Evolutionary conservation across 441 rosid species (phyloP).

Genomic region (Pelargonium myrrhifolium): DNA sequence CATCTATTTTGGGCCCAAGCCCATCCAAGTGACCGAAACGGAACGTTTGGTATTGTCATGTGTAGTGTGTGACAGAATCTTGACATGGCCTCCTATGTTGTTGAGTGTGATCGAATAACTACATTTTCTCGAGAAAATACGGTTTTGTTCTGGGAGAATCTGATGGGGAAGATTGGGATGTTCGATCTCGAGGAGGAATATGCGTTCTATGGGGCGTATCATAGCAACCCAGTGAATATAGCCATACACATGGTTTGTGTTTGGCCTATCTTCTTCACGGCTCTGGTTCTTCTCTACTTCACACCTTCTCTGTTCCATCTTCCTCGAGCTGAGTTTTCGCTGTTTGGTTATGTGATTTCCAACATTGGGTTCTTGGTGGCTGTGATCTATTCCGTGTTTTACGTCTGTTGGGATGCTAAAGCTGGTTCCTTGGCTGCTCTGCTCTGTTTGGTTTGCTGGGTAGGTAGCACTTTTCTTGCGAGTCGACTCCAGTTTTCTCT

Average conservation of each 20-base stretch:
- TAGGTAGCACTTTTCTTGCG: slow-evolving; percentile 34
- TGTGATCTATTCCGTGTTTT: slow-evolving; percentile 37
- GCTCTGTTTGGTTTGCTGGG: slow-evolving; percentile 42
- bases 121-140: slow-evolving; percentile 9
- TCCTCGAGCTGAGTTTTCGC: slow-evolving; percentile 22
- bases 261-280: slow-evolving; percentile 58
- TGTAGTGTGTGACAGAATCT: too few species aligned
- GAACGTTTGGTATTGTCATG: too few species aligned
- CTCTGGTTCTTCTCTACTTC: slow-evolving; percentile 40
- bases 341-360: slow-evolving; percentile 33
- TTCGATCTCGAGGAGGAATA: slow-evolving; percentile 58
- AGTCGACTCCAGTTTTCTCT: slow-evolving; percentile 41
- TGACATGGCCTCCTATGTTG: too few species aligned
- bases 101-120: too few species aligned
- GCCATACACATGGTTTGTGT: slow-evolving; percentile 46
- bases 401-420: slow-evolving; percentile 40
- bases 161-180: slow-evolving; percentile 35
- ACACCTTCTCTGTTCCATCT: slow-evolving; percentile 38
- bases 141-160: not conserved
- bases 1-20: too few species aligned
- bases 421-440: slow-evolving; percentile 56
- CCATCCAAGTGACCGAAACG: too few species aligned
- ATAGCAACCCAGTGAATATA: slow-evolving; percentile 45
- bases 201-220: slow-evolving; percentile 60
- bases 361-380: slow-evolving; percentile 45